Percentiles rank a stretch among this genome's conserved stretches.
phyloP scores from a whole-genome alignment of 192 early-diverging fungal species.

The Coemansia sp. region DNA sequence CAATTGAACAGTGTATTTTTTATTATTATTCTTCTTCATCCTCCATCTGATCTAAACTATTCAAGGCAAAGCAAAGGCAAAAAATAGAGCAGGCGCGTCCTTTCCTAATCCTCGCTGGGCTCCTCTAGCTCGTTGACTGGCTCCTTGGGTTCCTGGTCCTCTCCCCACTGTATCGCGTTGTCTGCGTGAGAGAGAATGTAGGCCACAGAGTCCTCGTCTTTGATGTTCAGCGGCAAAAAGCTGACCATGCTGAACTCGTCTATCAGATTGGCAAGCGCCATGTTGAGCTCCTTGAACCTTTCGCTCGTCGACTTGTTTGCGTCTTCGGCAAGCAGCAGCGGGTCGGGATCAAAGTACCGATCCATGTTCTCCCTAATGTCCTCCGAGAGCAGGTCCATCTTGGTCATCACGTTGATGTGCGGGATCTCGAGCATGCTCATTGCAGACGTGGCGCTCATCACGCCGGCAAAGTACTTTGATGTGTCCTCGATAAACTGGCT shows the following conservation, averaged over 20 bases:
- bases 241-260: slow-evolving; percentile 97
- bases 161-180: slow-evolving; percentile 95
- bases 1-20: slow-evolving; percentile 2
- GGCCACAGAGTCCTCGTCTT: slow-evolving; percentile 90
- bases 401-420: slow-evolving; percentile 96
- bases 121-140: slow-evolving; percentile 37
- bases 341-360: slow-evolving; percentile 90
- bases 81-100: background rate
- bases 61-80: too few species aligned
- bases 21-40: background rate
- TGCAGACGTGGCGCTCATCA: slow-evolving; percentile 90
- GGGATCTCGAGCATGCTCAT: slow-evolving; percentile 98
- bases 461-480: slow-evolving; percentile 94
- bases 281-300: slow-evolving; percentile 82
- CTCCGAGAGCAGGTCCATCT: slow-evolving; percentile 86
- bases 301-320: slow-evolving; percentile 68
- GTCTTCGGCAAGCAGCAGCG: slow-evolving; percentile 79
- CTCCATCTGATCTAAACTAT: background rate
- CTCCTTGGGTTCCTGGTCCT: slow-evolving; percentile 95
- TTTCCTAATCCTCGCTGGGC: slow-evolving; percentile 18
- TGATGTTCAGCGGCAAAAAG: slow-evolving; percentile 90
- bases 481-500: slow-evolving; percentile 95
- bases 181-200: slow-evolving; percentile 85
- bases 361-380: slow-evolving; percentile 62
- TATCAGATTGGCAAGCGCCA: slow-evolving; percentile 85